A percentile compares a stretch with the other conserved stretches of the same genome.
phyloP scores from a whole-genome alignment of 768 basidiomycete species.

The Sistotremastrum suecicum region DNA sequence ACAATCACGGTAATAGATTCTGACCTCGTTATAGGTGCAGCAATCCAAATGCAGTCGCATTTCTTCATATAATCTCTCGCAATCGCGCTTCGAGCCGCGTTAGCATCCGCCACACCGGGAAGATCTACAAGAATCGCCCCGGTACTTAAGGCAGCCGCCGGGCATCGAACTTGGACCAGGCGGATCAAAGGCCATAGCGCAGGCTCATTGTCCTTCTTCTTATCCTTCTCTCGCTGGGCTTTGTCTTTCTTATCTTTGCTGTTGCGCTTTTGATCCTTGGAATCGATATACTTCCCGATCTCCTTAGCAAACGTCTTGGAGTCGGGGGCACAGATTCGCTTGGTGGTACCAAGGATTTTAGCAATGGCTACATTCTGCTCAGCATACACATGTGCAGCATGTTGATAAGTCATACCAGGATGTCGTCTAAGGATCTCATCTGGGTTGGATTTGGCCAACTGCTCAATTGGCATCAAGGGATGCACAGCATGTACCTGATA shows the following conservation, averaged over 20 bases:
- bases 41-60: constrained; percentile 47
- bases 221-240: constrained; percentile 7
- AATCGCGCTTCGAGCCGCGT: constrained; percentile 47
- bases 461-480: constrained; percentile 34
- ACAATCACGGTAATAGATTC: too few species aligned
- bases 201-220: constrained; percentile 18
- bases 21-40: constrained; percentile 39
- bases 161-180: constrained; percentile 45
- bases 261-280: constrained; percentile 41
- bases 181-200: constrained; percentile 52
- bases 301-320: constrained; percentile 38
- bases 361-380: constrained; percentile 22
- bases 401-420: constrained; percentile 20
- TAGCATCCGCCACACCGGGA: constrained; percentile 54
- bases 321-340: constrained; percentile 34
- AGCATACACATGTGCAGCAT: neutral
- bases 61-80: constrained; percentile 58
- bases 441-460: constrained; percentile 31
- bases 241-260: constrained; percentile 28
- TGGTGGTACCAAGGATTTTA: constrained; percentile 35
- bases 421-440: constrained; percentile 38
- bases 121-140: constrained; percentile 54
- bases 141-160: constrained; percentile 34
- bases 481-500: constrained; percentile 47
- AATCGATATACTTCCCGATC: constrained; percentile 52